Percentiles rank a stretch among this genome's conserved stretches.
phyloP scores from a whole-genome alignment of 306 rosid genomes.

The Ochetophila trinervis region DNA sequence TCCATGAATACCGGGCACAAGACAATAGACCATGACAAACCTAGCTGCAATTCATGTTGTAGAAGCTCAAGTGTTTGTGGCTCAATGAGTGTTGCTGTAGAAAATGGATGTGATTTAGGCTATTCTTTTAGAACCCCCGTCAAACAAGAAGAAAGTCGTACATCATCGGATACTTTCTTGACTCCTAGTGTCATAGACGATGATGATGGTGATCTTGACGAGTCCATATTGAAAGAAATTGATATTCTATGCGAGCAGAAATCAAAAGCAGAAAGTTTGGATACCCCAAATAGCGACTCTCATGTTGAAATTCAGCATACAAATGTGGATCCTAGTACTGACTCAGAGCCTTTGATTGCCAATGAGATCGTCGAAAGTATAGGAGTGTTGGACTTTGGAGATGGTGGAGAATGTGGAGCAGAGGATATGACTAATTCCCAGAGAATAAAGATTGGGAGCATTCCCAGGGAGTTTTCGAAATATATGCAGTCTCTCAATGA shows the following conservation, averaged over 20 bases:
- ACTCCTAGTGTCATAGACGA: constrained; percentile 39
- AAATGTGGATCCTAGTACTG: constrained; percentile 14
- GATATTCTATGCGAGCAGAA: constrained; percentile 60
- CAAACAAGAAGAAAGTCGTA: constrained; percentile 30
- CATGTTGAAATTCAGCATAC: constrained; percentile 15
- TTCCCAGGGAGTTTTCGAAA: constrained; percentile 71
- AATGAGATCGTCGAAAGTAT: constrained; percentile 25
- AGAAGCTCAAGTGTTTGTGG: neutral
- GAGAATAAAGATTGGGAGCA: constrained; percentile 30
- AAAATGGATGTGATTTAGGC: constrained; percentile 18
- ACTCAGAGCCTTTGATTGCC: constrained; percentile 17
- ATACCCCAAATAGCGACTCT: constrained; percentile 8
- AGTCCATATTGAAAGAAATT: constrained; percentile 57
- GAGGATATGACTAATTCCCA: constrained; percentile 21
- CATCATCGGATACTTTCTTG: constrained; percentile 30
- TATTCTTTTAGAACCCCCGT: constrained; percentile 49
- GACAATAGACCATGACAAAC: constrained; percentile 12
- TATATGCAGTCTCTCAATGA: constrained; percentile 69
- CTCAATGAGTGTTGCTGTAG: constrained; percentile 2
- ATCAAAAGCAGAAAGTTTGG: constrained; percentile 28
- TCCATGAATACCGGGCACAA: constrained; percentile 27
- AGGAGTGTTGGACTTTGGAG: constrained; percentile 23
- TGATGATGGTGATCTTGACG: constrained; percentile 68
- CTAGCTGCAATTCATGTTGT: neutral
- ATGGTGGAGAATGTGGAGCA: constrained; percentile 25